These are phyloP conservation scores for Zizania latifolia DNA, from an alignment of 176 grass and related monocot genomes.

Conservation along the genomic window DNA sequence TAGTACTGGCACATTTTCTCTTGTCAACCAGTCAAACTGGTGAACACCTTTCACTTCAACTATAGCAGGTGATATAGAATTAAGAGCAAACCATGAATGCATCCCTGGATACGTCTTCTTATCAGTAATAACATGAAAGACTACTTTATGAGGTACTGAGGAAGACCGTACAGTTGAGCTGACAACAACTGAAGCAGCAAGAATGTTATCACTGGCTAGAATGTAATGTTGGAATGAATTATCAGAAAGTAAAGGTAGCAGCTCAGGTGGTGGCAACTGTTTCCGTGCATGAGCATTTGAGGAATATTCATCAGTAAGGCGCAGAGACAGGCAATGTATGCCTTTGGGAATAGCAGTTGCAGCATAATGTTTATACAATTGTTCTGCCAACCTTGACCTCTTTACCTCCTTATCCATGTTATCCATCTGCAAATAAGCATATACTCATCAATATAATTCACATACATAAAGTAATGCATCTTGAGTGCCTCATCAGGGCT, in stretches of 20 bases:
- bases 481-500: neutral
- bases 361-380: constrained; percentile 82
- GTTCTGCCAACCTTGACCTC: constrained; percentile 73
- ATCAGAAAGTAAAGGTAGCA: constrained; percentile 77
- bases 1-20: constrained; percentile 91
- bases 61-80: constrained; percentile 77
- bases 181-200: constrained; percentile 88
- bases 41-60: constrained; percentile 94
- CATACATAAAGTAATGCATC: neutral
- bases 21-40: constrained; percentile 91
- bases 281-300: constrained; percentile 95
- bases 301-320: constrained; percentile 92
- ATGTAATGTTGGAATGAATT: constrained; percentile 87
- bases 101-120: constrained; percentile 95
- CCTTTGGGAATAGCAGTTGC: constrained; percentile 90
- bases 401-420: constrained; percentile 83
- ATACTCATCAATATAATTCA: constrained; percentile 8
- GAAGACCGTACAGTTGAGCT: constrained; percentile 65
- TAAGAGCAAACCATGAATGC: constrained; percentile 98
- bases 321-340: constrained; percentile 87
- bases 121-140: constrained; percentile 94
- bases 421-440: constrained; percentile 67
- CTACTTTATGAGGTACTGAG: constrained; percentile 54
- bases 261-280: constrained; percentile 84
- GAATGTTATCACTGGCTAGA: constrained; percentile 89